Evolutionary conservation across 805 yeast genomes (phyloP).

Genomic region (Saccharomyces jurei): DNA sequence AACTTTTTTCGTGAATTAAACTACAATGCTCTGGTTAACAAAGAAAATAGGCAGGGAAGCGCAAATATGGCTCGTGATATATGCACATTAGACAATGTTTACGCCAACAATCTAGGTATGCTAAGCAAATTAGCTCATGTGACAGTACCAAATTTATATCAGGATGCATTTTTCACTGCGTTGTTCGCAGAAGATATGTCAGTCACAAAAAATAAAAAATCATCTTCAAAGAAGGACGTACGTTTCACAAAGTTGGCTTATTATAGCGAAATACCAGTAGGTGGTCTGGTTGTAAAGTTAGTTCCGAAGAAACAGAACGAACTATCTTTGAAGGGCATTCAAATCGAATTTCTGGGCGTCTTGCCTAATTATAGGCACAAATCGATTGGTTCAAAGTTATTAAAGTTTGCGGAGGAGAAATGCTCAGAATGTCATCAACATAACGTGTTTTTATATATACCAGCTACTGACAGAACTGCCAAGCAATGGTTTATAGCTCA

Average conservation of each 20-base stretch:
- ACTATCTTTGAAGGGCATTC: slow-evolving; percentile 43
- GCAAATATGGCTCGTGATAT: slow-evolving; percentile 15
- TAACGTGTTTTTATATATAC: slow-evolving; percentile 45
- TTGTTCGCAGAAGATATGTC: slow-evolving; percentile 9
- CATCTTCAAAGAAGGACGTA: slow-evolving; percentile 10
- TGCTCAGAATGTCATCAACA: slow-evolving; percentile 40
- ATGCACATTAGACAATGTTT: slow-evolving; percentile 20
- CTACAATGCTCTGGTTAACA: not conserved
- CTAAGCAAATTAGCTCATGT: slow-evolving; percentile 14
- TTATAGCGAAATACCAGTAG: slow-evolving; percentile 74
- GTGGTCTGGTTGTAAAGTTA: slow-evolving; percentile 55
- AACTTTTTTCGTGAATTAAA: not conserved
- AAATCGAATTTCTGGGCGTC: slow-evolving; percentile 63
- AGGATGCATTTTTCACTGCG: slow-evolving; percentile 20
- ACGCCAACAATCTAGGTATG: slow-evolving; percentile 23
- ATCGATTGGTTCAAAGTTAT: slow-evolving; percentile 54
- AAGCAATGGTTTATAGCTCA: slow-evolving; percentile 43
- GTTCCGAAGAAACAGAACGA: slow-evolving; percentile 35
- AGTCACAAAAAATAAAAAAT: not conserved
- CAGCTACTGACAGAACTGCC: slow-evolving; percentile 35
- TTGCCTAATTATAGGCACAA: slow-evolving; percentile 51
- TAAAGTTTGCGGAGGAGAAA: slow-evolving; percentile 48
- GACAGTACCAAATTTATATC: slow-evolving; percentile 16
- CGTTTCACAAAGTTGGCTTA: slow-evolving; percentile 36
- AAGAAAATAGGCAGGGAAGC: not conserved